A percentile compares a stretch with the other conserved stretches of the same genome.
Conservation (phyloP, 2,329 filamentous ascomycete genomes). For the Fusarium sp. region DNA sequence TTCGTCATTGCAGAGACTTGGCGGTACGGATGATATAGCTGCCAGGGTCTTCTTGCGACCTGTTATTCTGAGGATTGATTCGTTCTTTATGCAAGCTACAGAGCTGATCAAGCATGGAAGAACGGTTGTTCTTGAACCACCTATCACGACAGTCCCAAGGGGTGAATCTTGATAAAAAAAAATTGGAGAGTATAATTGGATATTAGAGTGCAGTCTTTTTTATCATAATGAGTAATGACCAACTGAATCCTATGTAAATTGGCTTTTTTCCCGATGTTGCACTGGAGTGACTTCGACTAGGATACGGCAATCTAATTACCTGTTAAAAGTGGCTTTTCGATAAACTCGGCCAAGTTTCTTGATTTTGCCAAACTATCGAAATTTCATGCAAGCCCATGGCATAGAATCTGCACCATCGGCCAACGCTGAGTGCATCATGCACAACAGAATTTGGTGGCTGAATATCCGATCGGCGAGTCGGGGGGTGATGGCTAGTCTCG, state of each 20-base stretch:
- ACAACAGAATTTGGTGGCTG: neutral
- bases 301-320: neutral
- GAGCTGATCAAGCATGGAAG: constrained; percentile 40
- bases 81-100: constrained; percentile 53
- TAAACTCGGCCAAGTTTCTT: neutral
- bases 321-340: neutral
- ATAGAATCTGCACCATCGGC: neutral
- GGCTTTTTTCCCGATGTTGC: neutral
- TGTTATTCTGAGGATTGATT: constrained; percentile 52
- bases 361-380: neutral
- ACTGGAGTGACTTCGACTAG: neutral
- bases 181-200: neutral
- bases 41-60: constrained; percentile 50
- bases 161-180: neutral
- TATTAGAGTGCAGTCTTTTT: neutral
- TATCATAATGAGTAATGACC: constrained; percentile 16
- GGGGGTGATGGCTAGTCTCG: neutral
- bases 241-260: neutral
- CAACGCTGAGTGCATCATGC: neutral
- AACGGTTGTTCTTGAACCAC: constrained; percentile 27
- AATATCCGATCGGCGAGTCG: constrained; percentile 7
- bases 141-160: constrained; percentile 10
- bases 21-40: constrained; percentile 45
- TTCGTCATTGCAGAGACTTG: constrained; percentile 49
- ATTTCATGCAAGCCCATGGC: neutral